phyloP scores from a whole-genome alignment of 164 flowering plant genomes.

The Liquidambar formosana region DNA sequence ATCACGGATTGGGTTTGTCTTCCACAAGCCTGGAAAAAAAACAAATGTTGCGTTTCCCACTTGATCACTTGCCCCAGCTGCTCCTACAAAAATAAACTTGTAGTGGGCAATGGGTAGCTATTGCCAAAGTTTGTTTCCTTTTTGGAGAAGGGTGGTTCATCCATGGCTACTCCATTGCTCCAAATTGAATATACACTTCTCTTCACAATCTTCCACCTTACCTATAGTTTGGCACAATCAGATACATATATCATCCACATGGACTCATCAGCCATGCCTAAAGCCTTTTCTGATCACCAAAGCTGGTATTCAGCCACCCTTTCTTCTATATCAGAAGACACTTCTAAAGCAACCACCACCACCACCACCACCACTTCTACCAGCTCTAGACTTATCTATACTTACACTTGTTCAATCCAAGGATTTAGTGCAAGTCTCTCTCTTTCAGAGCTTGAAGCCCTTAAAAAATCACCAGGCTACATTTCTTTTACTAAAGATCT shows the following conservation, averaged over 20 bases:
- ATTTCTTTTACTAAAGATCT: not conserved
- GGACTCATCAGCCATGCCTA: not conserved
- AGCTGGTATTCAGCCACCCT: not conserved
- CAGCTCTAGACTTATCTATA: not conserved
- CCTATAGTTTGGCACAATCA: not conserved
- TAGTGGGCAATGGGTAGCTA: not conserved
- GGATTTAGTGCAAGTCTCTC: not conserved
- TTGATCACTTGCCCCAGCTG: no score
- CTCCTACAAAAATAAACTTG: no score
- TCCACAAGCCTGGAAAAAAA: no score
- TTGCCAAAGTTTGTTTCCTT: constrained; percentile 4
- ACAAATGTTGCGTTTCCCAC: no score
- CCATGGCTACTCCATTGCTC: constrained; percentile 5
- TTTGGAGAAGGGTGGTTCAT: not conserved
- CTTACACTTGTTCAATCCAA: not conserved
- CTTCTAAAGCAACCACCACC: no score
- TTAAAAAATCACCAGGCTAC: not conserved
- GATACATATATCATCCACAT: constrained; percentile 1
- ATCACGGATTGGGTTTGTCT: no score
- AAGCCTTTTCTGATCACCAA: not conserved
- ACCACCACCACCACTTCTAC: no score
- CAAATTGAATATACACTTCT: not conserved
- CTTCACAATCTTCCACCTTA: not conserved
- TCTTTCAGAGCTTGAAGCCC: not conserved
- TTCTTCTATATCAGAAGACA: not conserved